phyloP scores from a whole-genome alignment of 169 alveolate genomes.

The Plasmodium gaboni region DNA sequence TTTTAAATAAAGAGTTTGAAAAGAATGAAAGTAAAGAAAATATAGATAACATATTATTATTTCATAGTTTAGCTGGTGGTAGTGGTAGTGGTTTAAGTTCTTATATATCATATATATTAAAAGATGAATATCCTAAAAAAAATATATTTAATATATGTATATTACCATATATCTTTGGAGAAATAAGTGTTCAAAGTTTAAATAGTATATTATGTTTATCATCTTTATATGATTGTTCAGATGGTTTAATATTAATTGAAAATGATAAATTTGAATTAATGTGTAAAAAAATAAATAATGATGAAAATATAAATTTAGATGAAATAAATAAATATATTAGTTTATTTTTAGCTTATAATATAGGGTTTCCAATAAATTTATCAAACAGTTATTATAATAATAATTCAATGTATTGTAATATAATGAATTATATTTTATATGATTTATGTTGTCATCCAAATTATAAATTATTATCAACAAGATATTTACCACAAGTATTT shows the following conservation, averaged over 20 bases:
- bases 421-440: constrained; percentile 28
- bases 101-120: constrained; percentile 54
- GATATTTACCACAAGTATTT: constrained; percentile 67
- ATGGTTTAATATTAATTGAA: constrained; percentile 33
- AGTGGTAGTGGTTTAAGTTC: constrained; percentile 82
- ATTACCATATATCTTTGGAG: constrained; percentile 80
- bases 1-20: constrained; percentile 51
- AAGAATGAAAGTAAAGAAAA: constrained; percentile 71
- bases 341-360: constrained; percentile 24
- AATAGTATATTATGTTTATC: constrained; percentile 77
- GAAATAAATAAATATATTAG: constrained; percentile 56
- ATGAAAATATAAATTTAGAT: constrained; percentile 60
- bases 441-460: constrained; percentile 70
- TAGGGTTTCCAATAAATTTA: constrained; percentile 48
- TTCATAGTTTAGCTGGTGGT: constrained; percentile 82
- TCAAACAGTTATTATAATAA: background rate
- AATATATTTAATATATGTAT: constrained; percentile 69
- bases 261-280: constrained; percentile 58
- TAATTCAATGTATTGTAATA: constrained; percentile 41
- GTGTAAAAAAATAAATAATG: constrained; percentile 43
- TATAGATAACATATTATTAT: constrained; percentile 74
- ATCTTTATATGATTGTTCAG: constrained; percentile 71
- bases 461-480: constrained; percentile 41
- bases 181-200: constrained; percentile 77
- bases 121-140: constrained; percentile 77